Conservation (phyloP, 306 rosid species). For the Begonia loranthoides region DNA sequence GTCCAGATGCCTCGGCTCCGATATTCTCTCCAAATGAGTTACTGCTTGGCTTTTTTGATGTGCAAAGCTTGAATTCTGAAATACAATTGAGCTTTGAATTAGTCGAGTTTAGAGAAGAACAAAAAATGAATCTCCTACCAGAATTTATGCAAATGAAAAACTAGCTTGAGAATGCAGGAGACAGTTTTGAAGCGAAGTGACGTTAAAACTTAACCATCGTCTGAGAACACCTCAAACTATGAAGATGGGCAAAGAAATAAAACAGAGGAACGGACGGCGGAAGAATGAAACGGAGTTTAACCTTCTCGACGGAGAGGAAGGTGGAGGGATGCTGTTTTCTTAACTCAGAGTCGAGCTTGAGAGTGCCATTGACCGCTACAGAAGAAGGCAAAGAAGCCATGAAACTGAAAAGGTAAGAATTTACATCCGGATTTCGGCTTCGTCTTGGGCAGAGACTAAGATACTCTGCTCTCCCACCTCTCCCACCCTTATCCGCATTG, state of each 20-base stretch:
- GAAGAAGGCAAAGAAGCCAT: conserved; percentile 69
- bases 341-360: conserved; percentile 44
- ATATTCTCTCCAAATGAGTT: conserved; percentile 23
- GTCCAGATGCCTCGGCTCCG: conserved; percentile 29
- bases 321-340: conserved; percentile 31
- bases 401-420: conserved; percentile 8
- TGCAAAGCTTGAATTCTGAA: conserved; percentile 40
- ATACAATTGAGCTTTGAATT: conserved; percentile 8
- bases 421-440: neutral
- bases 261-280: neutral
- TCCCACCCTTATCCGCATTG: conserved; percentile 5
- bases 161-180: neutral
- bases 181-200: neutral
- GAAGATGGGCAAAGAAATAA: neutral
- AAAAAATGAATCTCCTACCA: neutral
- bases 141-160: neutral
- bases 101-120: neutral
- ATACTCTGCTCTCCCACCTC: conserved; percentile 6
- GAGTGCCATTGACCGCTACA: conserved; percentile 30
- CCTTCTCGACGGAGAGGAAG: conserved; percentile 36
- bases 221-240: neutral
- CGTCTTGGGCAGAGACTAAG: neutral
- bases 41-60: conserved; percentile 36
- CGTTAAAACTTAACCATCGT: too few species aligned
- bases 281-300: conserved; percentile 1